Evolutionary conservation across 1,139 yeast species (phyloP).

Genomic region (Suhomyces coccinellae): DNA sequence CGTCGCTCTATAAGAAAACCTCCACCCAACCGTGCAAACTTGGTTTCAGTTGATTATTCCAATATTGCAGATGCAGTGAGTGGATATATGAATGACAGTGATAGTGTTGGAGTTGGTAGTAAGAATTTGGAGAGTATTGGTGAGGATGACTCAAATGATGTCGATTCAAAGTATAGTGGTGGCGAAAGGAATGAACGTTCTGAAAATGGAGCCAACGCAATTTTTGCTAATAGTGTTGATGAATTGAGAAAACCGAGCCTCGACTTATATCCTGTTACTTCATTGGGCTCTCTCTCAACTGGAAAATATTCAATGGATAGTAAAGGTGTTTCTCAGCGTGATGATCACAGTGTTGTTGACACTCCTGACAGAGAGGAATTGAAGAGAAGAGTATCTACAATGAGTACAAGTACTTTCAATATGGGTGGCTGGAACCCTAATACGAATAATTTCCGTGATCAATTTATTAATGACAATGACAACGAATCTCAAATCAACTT

Average conservation of each 20-base stretch:
- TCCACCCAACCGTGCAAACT: conserved; percentile 25
- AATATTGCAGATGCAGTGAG: conserved; percentile 31
- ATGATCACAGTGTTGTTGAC: conserved; percentile 13
- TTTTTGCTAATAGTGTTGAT: conserved; percentile 22
- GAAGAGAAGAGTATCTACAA: conserved; percentile 36
- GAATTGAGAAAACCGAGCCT: conserved; percentile 12
- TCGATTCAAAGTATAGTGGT: neutral
- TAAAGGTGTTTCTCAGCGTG: conserved; percentile 11
- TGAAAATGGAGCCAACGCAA: conserved; percentile 19
- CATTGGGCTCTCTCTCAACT: conserved; percentile 43
- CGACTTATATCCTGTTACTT: conserved; percentile 29
- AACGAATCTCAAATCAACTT: conserved; percentile 41
- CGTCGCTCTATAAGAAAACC: conserved; percentile 39
- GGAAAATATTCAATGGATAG: conserved; percentile 35
- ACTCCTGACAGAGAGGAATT: conserved; percentile 7
- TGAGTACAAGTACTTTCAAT: conserved; percentile 42
- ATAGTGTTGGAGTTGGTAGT: conserved; percentile 3
- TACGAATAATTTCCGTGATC: conserved; percentile 50
- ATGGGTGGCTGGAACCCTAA: conserved; percentile 58
- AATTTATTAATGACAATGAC: conserved; percentile 50
- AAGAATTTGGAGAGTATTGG: conserved; percentile 10
- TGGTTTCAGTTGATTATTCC: conserved; percentile 29
- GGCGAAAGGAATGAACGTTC: neutral
- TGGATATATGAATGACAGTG: conserved; percentile 22
- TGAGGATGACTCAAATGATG: conserved; percentile 5